Percentiles rank a stretch among this genome's conserved stretches.
phyloP scores from a whole-genome alignment of 305 asterid species.

The Fraxinus velutina region DNA sequence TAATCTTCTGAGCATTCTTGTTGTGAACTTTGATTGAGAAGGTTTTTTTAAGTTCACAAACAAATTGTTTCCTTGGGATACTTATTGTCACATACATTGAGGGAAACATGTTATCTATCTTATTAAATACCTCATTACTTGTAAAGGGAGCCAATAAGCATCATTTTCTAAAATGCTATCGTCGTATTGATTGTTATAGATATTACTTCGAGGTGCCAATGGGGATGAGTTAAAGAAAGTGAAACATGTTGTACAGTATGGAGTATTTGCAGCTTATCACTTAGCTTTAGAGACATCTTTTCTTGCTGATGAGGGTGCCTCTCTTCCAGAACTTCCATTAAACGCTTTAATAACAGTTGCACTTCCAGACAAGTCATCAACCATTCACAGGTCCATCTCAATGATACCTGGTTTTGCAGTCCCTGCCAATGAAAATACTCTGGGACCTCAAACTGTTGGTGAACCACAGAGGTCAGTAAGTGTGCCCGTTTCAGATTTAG shows the following conservation, averaged over 20 bases:
- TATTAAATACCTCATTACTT: not conserved
- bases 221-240: constrained; percentile 92
- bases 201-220: constrained; percentile 86
- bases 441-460: constrained; percentile 41
- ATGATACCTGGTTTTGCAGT: constrained; percentile 56
- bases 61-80: constrained; percentile 9
- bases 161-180: constrained; percentile 12
- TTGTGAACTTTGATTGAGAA: constrained; percentile 6
- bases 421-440: constrained; percentile 41
- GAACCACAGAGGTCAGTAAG: constrained; percentile 54
- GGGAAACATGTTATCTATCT: not conserved
- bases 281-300: constrained; percentile 93
- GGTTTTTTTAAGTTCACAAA: not conserved
- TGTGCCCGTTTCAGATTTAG: constrained; percentile 49
- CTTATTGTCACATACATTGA: not conserved
- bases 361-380: constrained; percentile 69
- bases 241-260: constrained; percentile 89
- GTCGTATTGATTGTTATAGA: constrained; percentile 47
- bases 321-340: constrained; percentile 72
- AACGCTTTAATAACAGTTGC: constrained; percentile 66
- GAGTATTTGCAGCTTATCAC: constrained; percentile 95
- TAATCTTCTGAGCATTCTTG: constrained; percentile 6
- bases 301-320: constrained; percentile 98
- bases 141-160: constrained; percentile 6
- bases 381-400: constrained; percentile 70